These are phyloP conservation scores for Botrytis aclada DNA, from an alignment of 2,329 filamentous ascomycete genomes.

Conservation along the genomic window DNA sequence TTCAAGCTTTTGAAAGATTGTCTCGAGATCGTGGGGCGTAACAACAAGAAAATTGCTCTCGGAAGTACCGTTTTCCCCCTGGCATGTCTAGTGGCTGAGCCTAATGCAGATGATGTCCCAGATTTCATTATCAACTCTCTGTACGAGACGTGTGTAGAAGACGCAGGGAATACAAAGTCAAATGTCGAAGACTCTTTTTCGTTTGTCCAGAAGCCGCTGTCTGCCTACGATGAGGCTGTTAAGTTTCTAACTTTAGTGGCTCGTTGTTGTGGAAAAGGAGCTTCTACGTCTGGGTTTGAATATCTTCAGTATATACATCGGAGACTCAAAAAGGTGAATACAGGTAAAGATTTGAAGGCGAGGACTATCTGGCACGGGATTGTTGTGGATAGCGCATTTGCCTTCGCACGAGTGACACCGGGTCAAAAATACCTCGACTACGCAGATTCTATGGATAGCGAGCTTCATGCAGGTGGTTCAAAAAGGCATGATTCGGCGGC, in stretches of 20 bases:
- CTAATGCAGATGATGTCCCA: neutral
- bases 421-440: conserved; percentile 35
- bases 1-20: conserved; percentile 10
- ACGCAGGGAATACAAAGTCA: neutral
- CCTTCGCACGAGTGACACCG: conserved; percentile 35
- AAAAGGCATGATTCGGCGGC: neutral
- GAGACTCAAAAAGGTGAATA: conserved; percentile 23
- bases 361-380: conserved; percentile 28
- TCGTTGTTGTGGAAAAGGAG: conserved; percentile 46
- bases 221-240: conserved; percentile 25
- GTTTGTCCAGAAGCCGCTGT: neutral
- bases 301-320: conserved; percentile 41
- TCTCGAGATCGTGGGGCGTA: neutral
- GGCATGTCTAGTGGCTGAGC: conserved; percentile 27
- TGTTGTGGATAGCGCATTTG: conserved; percentile 37
- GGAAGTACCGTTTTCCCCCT: conserved; percentile 25
- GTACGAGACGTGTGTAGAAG: neutral
- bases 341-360: conserved; percentile 10
- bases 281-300: conserved; percentile 38
- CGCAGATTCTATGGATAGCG: conserved; percentile 30
- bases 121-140: conserved; percentile 11
- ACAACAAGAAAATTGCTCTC: neutral
- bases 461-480: conserved; percentile 4
- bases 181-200: neutral
- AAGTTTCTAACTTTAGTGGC: conserved; percentile 47